These are phyloP conservation scores for Trifolium pratense DNA, from an alignment of 306 rosid species.

Conservation along the genomic window DNA sequence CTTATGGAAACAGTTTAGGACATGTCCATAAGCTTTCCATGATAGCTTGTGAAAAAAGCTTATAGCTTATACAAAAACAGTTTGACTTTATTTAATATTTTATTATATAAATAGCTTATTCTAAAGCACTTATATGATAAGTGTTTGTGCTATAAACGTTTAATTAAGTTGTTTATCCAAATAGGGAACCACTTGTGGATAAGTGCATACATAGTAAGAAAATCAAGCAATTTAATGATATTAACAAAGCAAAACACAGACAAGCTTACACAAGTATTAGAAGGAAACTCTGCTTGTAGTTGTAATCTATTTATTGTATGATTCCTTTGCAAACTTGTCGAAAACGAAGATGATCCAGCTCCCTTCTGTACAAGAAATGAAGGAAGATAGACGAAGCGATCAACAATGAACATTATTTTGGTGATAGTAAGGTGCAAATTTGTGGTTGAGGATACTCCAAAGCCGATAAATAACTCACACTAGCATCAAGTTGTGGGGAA, in stretches of 20 bases:
- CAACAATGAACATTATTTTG: neutral
- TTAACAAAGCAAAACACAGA: constrained; percentile 25
- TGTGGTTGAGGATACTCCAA: constrained; percentile 15
- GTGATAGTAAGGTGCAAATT: neutral
- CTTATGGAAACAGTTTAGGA: too few relatives aligned
- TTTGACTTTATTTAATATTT: too few relatives aligned
- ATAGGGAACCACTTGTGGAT: too few relatives aligned
- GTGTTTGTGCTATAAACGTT: too few relatives aligned
- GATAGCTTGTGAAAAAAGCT: too few relatives aligned
- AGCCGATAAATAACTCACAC: constrained; percentile 49
- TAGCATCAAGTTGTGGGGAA: constrained; percentile 29
- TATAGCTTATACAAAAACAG: too few relatives aligned
- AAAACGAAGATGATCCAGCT: constrained; percentile 1
- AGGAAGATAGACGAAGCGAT: neutral
- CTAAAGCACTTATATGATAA: too few relatives aligned
- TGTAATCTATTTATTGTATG: constrained; percentile 33
- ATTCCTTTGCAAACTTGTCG: constrained; percentile 38
- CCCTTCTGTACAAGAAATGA: constrained; percentile 11
- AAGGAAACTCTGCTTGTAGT: constrained; percentile 35
- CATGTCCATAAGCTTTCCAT: too few relatives aligned
- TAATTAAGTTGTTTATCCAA: too few relatives aligned
- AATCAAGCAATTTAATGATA: constrained; percentile 23
- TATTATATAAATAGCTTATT: too few relatives aligned
- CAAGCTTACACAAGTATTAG: constrained; percentile 52
- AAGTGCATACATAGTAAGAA: too few relatives aligned